Evolutionary conservation across 1,139 yeast species (phyloP).

Genomic region (Debaryomyces subglobosus): DNA sequence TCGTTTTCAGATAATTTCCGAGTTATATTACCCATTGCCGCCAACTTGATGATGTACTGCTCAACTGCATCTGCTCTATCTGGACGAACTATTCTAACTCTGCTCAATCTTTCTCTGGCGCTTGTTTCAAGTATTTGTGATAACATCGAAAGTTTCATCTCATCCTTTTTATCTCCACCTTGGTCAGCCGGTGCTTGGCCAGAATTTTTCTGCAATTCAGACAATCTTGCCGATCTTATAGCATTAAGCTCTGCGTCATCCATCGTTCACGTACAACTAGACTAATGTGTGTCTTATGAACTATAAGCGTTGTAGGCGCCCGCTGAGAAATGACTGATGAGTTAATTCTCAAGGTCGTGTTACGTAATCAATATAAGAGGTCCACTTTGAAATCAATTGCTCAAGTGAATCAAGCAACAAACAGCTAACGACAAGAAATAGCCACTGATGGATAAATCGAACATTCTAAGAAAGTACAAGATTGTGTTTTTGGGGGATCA

Average conservation of each 20-base stretch:
- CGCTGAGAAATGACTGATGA: neutral
- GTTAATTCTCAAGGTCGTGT: neutral
- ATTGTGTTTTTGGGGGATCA: conserved; percentile 97
- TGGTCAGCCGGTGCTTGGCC: conserved; percentile 22
- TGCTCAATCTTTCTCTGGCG: conserved; percentile 85
- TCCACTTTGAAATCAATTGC: conserved; percentile 1
- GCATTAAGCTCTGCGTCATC: conserved; percentile 86
- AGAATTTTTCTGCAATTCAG: conserved; percentile 69
- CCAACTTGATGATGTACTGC: conserved; percentile 70
- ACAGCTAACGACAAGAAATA: neutral
- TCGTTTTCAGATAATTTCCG: conserved; percentile 77
- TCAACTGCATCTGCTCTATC: conserved; percentile 94
- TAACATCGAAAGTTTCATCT: conserved; percentile 46
- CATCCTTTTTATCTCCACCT: conserved; percentile 23
- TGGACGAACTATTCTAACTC: conserved; percentile 87
- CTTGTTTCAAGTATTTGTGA: conserved; percentile 75
- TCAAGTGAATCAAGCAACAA: neutral
- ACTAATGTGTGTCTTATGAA: neutral
- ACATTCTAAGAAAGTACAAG: conserved; percentile 67
- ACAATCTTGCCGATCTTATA: conserved; percentile 83
- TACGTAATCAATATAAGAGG: conserved; percentile 1
- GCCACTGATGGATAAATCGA: conserved; percentile 10
- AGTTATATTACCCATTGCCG: conserved; percentile 76
- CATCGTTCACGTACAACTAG: conserved; percentile 33
- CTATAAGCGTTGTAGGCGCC: neutral